Evolutionary conservation across 805 yeast genomes (phyloP).

Genomic region (Metschnikowia vanudenii): DNA sequence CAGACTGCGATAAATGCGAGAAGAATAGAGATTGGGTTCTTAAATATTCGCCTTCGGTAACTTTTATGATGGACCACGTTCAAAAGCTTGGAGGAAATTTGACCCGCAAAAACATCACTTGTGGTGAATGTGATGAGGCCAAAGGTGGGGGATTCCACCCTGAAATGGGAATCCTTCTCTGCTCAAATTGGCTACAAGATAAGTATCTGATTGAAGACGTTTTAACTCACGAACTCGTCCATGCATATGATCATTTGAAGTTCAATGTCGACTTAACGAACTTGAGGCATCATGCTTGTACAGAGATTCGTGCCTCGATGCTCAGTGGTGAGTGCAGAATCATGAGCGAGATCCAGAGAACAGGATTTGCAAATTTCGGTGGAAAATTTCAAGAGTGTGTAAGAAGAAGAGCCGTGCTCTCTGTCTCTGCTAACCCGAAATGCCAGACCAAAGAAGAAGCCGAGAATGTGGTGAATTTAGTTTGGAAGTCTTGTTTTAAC

Average conservation of each 20-base stretch:
- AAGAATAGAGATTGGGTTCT: constrained; percentile 80
- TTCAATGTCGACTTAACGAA: constrained; percentile 85
- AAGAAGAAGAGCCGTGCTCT: constrained; percentile 78
- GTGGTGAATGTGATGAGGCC: constrained; percentile 82
- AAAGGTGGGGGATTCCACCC: constrained; percentile 93
- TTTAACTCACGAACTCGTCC: constrained; percentile 87
- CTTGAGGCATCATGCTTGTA: constrained; percentile 91
- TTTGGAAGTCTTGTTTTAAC: constrained; percentile 88
- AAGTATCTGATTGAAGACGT: constrained; percentile 88
- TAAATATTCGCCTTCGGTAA: constrained; percentile 76
- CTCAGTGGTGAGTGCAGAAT: constrained; percentile 94
- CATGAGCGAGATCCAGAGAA: constrained; percentile 71
- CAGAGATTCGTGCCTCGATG: constrained; percentile 91
- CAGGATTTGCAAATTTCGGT: constrained; percentile 53
- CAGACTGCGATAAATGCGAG: constrained; percentile 67
- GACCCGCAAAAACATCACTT: constrained; percentile 54
- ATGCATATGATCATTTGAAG: constrained; percentile 86
- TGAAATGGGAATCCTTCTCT: constrained; percentile 76
- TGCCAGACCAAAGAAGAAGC: constrained; percentile 77
- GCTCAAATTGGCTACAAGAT: constrained; percentile 75
- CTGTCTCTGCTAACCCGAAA: constrained; percentile 82
- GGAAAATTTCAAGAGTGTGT: constrained; percentile 92
- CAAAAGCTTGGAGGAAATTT: constrained; percentile 57
- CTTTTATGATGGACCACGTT: constrained; percentile 84
- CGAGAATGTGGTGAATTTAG: constrained; percentile 73